Conservation (phyloP, 768 basidiomycete species). For the Panaeolus cyanescens region DNA sequence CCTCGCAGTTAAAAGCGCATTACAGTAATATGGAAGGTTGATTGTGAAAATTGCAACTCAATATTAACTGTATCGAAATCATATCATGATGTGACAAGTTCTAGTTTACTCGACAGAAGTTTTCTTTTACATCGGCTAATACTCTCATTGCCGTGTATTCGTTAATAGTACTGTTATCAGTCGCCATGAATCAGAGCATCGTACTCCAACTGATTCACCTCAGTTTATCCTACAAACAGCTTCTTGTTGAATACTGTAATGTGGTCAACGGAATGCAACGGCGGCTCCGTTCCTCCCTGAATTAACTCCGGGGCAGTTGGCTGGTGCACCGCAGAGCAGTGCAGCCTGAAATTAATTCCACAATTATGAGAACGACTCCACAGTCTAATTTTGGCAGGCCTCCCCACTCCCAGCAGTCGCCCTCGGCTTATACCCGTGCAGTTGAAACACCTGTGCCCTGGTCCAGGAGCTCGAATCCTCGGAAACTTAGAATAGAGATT, state of each 20-base stretch:
- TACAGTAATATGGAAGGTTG: neutral
- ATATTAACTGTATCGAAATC: neutral
- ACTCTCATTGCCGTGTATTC: neutral
- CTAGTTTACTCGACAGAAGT: neutral
- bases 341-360: neutral
- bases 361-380: neutral
- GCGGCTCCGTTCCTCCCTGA: no score
- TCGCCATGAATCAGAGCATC: no score
- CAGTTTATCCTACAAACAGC: no score
- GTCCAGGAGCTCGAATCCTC: neutral
- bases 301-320: neutral
- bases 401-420: no score
- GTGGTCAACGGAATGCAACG: no score
- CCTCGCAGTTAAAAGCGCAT: neutral
- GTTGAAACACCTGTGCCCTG: neutral
- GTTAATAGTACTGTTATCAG: no score
- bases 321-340: neutral
- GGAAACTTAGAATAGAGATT: neutral
- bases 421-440: neutral
- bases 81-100: neutral
- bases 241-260: no score
- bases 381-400: no score
- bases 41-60: neutral
- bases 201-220: no score
- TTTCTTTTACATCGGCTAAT: neutral